phyloP scores from a whole-genome alignment of 768 basidiomycete genomes.

The Phanerodontia chrysosporium region DNA sequence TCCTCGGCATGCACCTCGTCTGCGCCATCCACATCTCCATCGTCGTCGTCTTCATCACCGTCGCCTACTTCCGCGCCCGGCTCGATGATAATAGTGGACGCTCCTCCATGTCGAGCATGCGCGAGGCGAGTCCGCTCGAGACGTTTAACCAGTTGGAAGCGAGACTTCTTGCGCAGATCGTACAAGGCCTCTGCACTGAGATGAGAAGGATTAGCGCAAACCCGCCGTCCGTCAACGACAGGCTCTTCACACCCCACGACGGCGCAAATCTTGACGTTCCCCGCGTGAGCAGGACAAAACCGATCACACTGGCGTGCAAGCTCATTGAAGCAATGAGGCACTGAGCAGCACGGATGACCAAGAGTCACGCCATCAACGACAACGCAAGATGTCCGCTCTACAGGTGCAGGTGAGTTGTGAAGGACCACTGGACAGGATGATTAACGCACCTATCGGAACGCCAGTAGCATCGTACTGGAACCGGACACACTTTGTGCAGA shows the following conservation, averaged over 20 bases:
- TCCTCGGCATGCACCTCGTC: too few species aligned
- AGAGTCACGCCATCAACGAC: conserved; percentile 24
- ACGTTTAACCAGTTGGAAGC: conserved; percentile 5
- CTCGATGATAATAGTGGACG: neutral
- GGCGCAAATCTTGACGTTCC: neutral
- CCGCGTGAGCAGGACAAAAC: conserved; percentile 16
- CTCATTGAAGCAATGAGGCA: conserved; percentile 12
- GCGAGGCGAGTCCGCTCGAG: neutral
- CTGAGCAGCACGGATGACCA: conserved; percentile 21
- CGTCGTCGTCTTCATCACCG: too few species aligned
- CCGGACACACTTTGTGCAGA: conserved; percentile 23
- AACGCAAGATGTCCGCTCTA: neutral
- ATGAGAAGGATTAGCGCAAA: neutral
- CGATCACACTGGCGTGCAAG: conserved; percentile 8
- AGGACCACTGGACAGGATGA: too few species aligned
- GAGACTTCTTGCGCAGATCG: neutral
- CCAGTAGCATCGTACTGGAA: too few species aligned
- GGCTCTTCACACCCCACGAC: conserved; percentile 4
- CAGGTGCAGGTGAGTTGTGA: too few species aligned
- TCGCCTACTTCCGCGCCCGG: too few species aligned
- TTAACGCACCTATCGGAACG: neutral
- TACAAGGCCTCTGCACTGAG: neutral
- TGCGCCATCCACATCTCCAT: too few species aligned
- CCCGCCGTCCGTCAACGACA: neutral
- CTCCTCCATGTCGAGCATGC: too few species aligned